Conservation (phyloP, 163 green algal species). For the Scenedesmus sp. region DNA sequence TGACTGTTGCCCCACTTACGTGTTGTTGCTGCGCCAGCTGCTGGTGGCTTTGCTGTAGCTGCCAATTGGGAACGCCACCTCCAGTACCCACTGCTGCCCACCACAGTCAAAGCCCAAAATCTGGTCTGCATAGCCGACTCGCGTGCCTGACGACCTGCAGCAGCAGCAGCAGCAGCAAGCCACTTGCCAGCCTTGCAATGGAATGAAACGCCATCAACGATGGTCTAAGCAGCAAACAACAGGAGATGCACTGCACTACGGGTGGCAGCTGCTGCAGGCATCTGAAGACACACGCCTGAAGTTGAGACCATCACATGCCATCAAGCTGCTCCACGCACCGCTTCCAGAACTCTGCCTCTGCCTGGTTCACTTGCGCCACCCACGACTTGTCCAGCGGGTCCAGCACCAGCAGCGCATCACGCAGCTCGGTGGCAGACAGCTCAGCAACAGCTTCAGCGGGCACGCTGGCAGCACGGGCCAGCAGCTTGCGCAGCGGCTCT, state of each 20-base stretch:
- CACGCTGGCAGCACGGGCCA: constrained; percentile 46
- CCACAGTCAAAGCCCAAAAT: constrained; percentile 99
- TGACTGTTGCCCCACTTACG: neutral
- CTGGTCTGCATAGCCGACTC: constrained; percentile 93
- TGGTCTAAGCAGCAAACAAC: no score
- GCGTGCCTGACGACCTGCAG: constrained; percentile 61
- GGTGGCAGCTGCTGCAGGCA: neutral
- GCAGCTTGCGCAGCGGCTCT: constrained; percentile 63
- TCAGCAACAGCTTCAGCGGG: constrained; percentile 49
- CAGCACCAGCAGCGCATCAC: constrained; percentile 88
- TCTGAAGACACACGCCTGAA: no score
- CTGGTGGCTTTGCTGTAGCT: constrained; percentile 32
- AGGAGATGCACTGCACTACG: no score
- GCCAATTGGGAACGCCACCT: constrained; percentile 90
- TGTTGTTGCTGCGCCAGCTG: constrained; percentile 40
- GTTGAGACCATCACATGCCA: no score
- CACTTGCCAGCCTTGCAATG: no score
- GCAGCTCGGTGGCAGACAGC: constrained; percentile 80
- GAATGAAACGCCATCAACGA: no score
- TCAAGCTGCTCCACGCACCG: neutral
- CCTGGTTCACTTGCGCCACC: constrained; percentile 86
- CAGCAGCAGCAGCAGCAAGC: constrained; percentile 16
- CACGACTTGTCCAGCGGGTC: constrained; percentile 84
- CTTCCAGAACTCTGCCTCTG: constrained; percentile 92
- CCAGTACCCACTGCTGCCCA: constrained; percentile 97